Percentiles rank a stretch among this genome's conserved stretches.
Evolutionary conservation across 352 stramenopile species (phyloP).

Genomic region (Pythium dissimile): DNA sequence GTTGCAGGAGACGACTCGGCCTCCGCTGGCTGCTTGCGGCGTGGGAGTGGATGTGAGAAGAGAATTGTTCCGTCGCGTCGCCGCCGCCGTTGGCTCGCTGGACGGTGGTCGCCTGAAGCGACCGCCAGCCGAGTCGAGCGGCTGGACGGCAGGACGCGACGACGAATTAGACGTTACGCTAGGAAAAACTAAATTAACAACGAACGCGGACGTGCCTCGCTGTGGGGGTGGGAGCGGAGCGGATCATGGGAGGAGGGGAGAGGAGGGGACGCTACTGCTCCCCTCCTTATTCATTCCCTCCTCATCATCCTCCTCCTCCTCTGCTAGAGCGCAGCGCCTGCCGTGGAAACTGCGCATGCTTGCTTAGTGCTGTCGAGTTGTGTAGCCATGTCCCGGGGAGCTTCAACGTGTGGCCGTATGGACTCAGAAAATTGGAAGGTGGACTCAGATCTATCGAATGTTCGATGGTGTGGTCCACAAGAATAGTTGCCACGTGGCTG

Average conservation of each 20-base stretch:
- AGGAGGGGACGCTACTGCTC: neutral
- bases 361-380: too few relatives aligned
- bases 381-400: neutral
- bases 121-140: neutral
- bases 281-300: neutral
- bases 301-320: neutral
- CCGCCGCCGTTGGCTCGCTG: neutral
- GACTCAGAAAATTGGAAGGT: neutral
- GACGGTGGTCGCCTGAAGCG: neutral
- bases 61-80: neutral
- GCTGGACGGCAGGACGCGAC: neutral
- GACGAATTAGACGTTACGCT: neutral
- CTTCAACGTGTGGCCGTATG: neutral
- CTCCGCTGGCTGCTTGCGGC: too few relatives aligned
- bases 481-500: slow-evolving; percentile 11
- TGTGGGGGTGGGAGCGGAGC: neutral
- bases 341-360: too few relatives aligned
- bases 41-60: neutral
- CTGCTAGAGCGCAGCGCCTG: too few relatives aligned
- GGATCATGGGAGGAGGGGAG: neutral
- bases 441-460: slow-evolving; percentile 15
- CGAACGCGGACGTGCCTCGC: neutral
- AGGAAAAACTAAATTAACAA: neutral
- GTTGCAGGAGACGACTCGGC: neutral
- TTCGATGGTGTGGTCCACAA: slow-evolving; percentile 20